Base-by-base conservation (phyloP, 2,329 filamentous ascomycete species). In the Penicillium sp. region DNA sequence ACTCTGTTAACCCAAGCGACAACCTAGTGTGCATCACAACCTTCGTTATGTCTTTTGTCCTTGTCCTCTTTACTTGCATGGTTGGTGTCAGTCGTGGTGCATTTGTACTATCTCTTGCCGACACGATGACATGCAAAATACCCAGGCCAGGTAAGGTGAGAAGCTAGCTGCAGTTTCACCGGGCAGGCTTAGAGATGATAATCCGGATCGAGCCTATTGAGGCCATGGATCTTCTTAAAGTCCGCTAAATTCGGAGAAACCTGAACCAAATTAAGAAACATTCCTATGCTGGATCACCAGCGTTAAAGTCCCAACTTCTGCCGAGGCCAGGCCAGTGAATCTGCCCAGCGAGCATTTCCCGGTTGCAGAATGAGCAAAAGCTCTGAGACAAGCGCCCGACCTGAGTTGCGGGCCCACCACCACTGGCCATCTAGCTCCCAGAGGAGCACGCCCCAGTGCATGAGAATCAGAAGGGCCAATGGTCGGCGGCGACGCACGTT, bases 371-470 rank as follows among this genome's bases (percentile, higher is more conserved):
- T 60, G 18, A 46, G 53, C 40, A 67, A 52, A 25, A 72, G 46
- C 33, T 73, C 70, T 4, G 63, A 62, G 3, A 71, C 62, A 15
- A 73, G 53, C 7, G 65, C 67, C 14, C 60, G 63, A 1, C 69
- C 71, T 4, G 71, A 72, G 9, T 67, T 65, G 20, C 61, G 62
- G n/a, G 70, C 69, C 71, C 71, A 74, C 71, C 71, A 74, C 46
- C 66, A 56, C 18, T 61, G 60, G 4, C 64, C 67, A 59, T 73
- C 64, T 18, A 73, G 59, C 43, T 69, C 60, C 6, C 66, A 64
- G 1, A 74, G 59, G 4, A 74, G 46, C 14, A 71, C 69, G 1
- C 67, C 71, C 72, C 72, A 74, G 43, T 74, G 67, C 66, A 71
- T 68, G 14, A 73, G 64, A 22, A 73, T 66, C 41, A 74, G 46